Evolutionary conservation across 495 filamentous ascomycete genomes (phyloP), one percentile per base, ranked within the genome.

Genomic region (Melanomma pulvis-pyrius): DNA sequence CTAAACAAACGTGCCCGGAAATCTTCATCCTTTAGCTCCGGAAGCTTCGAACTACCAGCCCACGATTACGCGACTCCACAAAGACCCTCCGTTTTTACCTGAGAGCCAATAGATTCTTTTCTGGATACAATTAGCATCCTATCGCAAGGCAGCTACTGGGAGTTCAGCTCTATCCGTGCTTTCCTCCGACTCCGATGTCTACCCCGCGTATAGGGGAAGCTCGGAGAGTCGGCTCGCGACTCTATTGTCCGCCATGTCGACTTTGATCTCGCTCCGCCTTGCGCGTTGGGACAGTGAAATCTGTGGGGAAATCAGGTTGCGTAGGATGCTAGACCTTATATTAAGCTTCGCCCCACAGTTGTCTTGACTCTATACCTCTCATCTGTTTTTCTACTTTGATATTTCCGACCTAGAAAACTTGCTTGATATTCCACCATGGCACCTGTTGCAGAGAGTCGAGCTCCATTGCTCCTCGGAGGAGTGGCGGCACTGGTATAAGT

Each of bases 181-280:
- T 57, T 57, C 54, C n/a, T 57, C 34, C 54, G 54, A 57, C 54
- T 44, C 54, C 54, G 57, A 49, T 41, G 11, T 30, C 22, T 60
- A 61, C 46, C 47, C 44, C 47, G 59, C 59, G 30, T 25, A 19
- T 57, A 57, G 61, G 61, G 61, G 61, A 65, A 57, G 61, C 61
- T 65, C 61, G 61, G 61, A 51, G 39, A 54, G 49, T 58, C 61
- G 61, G 61, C 12, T 65, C 52, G 39, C 36, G 25, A 26, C 17
- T 19, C 9, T n/a, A 21, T 25, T 13, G 17, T 17, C 22, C 49
- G 25, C 13, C 12, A 34, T 55, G 52, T 22, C 29, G 3, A 44
- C 34, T 17, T 53, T 25, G n/a, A n/a, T n/a, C n/a, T n/a, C n/a
- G n/a, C n/a, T n/a, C n/a, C n/a, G 17, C 13, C 39, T 44, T 44